These are phyloP conservation scores for Chlorencoelia australis DNA, from an alignment of 2,329 filamentous ascomycete species.

Conservation along the genomic window DNA sequence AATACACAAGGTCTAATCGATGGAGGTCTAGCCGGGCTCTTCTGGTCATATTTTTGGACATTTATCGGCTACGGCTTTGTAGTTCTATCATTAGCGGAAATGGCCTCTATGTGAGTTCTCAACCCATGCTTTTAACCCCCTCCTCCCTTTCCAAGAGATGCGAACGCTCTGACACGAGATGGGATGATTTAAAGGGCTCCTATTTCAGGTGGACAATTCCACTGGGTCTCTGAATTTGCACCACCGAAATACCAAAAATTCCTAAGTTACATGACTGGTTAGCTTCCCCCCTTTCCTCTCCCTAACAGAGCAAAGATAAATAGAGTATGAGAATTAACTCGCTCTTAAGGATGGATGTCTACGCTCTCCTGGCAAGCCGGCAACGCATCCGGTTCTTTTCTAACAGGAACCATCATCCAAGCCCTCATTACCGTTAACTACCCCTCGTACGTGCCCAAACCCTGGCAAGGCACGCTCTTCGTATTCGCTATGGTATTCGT, in stretches of 20 bases:
- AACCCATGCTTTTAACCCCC: too few species aligned
- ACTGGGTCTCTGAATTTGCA: conserved; percentile 45
- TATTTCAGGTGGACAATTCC: conserved; percentile 46
- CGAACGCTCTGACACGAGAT: too few species aligned
- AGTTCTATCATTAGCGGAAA: conserved; percentile 17
- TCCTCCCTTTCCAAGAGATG: too few species aligned
- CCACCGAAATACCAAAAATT: conserved; percentile 37
- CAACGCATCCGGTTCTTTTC: conserved; percentile 31
- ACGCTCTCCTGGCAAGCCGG: conserved; percentile 36
- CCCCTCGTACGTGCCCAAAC: conserved; percentile 26
- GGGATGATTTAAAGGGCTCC: too few species aligned
- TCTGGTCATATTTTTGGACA: conserved; percentile 30
- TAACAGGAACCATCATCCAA: conserved; percentile 36
- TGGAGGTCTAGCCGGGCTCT: conserved; percentile 26
- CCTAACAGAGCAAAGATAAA: neutral
- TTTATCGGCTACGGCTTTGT: conserved; percentile 22
- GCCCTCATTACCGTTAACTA: conserved; percentile 29
- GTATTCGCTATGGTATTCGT: conserved; percentile 32
- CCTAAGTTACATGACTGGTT: conserved; percentile 41
- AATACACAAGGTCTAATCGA: conserved; percentile 18
- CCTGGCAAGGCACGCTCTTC: conserved; percentile 34
- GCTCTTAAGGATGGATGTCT: conserved; percentile 33
- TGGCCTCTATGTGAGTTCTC: conserved; percentile 28
- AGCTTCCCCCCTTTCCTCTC: neutral
- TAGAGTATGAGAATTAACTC: too few species aligned